Percentiles rank a stretch among this genome's conserved stretches.
These are phyloP conservation scores for Fusarium duplospermum DNA, from an alignment of 2,329 filamentous ascomycete species.

Conservation along the genomic window DNA sequence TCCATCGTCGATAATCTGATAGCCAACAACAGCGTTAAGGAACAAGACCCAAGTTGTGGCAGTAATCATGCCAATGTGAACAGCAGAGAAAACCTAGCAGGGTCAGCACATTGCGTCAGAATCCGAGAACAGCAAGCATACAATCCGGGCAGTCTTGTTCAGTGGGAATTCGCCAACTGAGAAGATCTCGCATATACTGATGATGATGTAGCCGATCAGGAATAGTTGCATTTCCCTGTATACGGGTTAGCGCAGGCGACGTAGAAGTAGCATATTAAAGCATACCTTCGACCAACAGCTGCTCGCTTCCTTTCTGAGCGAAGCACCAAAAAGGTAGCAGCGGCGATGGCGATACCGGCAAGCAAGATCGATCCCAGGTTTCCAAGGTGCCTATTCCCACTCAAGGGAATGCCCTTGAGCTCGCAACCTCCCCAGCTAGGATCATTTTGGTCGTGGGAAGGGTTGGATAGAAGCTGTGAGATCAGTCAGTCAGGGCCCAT, in stretches of 20 bases:
- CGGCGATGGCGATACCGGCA: slow-evolving; percentile 79
- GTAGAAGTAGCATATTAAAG: slow-evolving; percentile 3
- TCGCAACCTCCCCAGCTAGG: slow-evolving; percentile 74
- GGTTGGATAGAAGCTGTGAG: slow-evolving; percentile 65
- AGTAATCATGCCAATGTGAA: slow-evolving; percentile 90
- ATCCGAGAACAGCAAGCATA: slow-evolving; percentile 55
- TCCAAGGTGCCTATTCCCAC: slow-evolving; percentile 73
- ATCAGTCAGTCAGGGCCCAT: slow-evolving; percentile 37
- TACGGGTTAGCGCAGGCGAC: slow-evolving; percentile 12
- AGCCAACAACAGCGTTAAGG: slow-evolving; percentile 92
- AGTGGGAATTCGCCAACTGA: slow-evolving; percentile 91
- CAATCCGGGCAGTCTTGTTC: slow-evolving; percentile 75
- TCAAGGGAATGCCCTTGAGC: slow-evolving; percentile 79
- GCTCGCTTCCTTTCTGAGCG: slow-evolving; percentile 90
- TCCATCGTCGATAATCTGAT: slow-evolving; percentile 92
- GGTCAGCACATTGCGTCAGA: slow-evolving; percentile 32
- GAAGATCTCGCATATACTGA: slow-evolving; percentile 96
- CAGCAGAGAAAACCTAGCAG: slow-evolving; percentile 82
- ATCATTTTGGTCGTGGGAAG: slow-evolving; percentile 68
- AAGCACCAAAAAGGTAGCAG: slow-evolving; percentile 75
- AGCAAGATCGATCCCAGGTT: slow-evolving; percentile 95
- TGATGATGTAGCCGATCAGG: slow-evolving; percentile 84
- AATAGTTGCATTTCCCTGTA: slow-evolving; percentile 96
- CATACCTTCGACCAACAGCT: slow-evolving; percentile 89
- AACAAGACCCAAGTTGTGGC: slow-evolving; percentile 92